These are phyloP conservation scores for Uronychia setigera DNA, from an alignment of 73 alveolate genomes.

Conservation along the genomic window DNA sequence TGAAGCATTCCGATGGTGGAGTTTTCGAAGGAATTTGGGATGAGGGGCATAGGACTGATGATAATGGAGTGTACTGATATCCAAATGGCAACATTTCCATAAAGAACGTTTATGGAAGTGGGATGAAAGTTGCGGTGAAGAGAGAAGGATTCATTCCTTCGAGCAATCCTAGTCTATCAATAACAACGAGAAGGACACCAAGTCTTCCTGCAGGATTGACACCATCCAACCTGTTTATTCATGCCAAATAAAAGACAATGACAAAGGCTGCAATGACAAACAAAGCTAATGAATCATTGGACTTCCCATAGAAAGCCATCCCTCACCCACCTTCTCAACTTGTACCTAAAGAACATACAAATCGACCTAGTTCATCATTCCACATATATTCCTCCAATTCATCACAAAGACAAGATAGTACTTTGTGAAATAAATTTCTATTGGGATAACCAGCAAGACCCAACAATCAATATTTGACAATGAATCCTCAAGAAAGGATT, in stretches of 20 bases:
- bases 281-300: neutral
- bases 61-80: constrained; percentile 46
- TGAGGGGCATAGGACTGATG: constrained; percentile 29
- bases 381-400: too few relatives aligned
- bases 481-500: too few relatives aligned
- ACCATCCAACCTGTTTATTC: neutral
- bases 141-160: neutral
- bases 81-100: constrained; percentile 43
- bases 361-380: too few relatives aligned
- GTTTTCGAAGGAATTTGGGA: constrained; percentile 58
- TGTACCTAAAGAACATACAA: too few relatives aligned
- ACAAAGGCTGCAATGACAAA: neutral
- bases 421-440: too few relatives aligned
- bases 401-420: too few relatives aligned
- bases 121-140: neutral
- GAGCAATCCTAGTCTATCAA: neutral
- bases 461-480: too few relatives aligned
- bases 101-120: neutral
- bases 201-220: neutral
- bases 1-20: constrained; percentile 48
- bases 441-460: too few relatives aligned
- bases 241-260: neutral
- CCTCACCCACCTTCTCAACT: too few relatives aligned
- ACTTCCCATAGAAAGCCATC: too few relatives aligned
- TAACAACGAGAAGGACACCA: neutral